These are phyloP conservation scores for bread wheat (Triticum aestivum) DNA, from an alignment of 176 grass and related monocot species.

Conservation along the genomic window DNA sequence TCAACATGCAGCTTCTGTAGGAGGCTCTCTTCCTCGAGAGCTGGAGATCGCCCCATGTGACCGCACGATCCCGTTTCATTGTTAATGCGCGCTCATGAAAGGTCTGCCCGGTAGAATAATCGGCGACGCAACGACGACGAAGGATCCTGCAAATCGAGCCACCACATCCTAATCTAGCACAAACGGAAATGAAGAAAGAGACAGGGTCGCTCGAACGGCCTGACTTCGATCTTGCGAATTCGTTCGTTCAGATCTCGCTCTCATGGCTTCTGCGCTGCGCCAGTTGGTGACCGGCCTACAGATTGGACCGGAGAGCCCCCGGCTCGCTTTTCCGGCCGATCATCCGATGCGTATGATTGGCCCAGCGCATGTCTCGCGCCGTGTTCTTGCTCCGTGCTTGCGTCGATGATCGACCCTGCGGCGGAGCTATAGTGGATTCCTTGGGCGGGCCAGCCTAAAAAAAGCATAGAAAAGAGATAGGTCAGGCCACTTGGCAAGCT, in stretches of 20 bases:
- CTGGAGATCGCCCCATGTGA: not conserved
- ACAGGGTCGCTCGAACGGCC: too few relatives aligned
- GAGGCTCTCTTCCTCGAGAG: not conserved
- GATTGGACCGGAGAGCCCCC: not conserved
- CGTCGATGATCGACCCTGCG: too few relatives aligned
- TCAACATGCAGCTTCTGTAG: not conserved
- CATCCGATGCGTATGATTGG: too few relatives aligned
- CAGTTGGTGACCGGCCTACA: not conserved
- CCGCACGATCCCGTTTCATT: not conserved
- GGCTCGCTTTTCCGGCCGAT: too few relatives aligned
- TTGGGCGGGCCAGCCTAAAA: too few relatives aligned
- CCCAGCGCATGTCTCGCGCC: too few relatives aligned
- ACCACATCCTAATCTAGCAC: not conserved
- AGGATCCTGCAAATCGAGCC: not conserved
- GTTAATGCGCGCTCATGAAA: not conserved
- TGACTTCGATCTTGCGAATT: not conserved
- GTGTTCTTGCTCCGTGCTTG: too few relatives aligned
- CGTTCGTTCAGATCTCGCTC: not conserved
- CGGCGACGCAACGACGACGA: not conserved
- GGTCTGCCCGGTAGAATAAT: not conserved
- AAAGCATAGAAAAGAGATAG: too few relatives aligned
- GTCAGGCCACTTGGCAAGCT: too few relatives aligned
- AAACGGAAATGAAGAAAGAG: not conserved
- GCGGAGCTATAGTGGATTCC: too few relatives aligned
- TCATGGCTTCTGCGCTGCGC: not conserved